Evolutionary conservation across 768 basidiomycete species (phyloP), one percentile per base, ranked within the genome.

Genomic region (Xerocomus spinulosus): DNA sequence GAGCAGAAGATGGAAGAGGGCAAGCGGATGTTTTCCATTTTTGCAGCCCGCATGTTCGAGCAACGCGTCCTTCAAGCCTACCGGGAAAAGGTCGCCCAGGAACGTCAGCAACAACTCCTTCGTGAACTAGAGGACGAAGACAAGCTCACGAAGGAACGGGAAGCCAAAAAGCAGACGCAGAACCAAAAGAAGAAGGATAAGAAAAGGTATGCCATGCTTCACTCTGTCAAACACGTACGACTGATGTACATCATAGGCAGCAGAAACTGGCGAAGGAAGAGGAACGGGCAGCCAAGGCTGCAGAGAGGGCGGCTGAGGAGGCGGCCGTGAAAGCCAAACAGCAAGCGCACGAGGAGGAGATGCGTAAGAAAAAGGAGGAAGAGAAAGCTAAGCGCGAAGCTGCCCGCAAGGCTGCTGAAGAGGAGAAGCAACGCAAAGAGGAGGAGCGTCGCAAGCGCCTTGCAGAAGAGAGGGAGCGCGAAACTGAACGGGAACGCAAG

Each of bases 121-220:
- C 83, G 90, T 25, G 96, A 98, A 64, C 80, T 99, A 13, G 95
- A 96, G 67, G 93, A 94, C 57, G 96, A 98, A 71, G 90, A 95
- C 61, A 89, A 90, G 68, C 69, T 80, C 25, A 77, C 82, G 41
- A 85, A 85, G 63, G 92, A 96, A 62, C 80, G 82, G 57, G 94
- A 96, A 72, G 87, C 83, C 46, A 95, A 96, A 79, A 83, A 82
- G 69, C 90, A 91, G 67, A 88, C 88, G 65, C 87, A 84, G 53
- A 90, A 92, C 71, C 93, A 96, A 79, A 94, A 94, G 79, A 98
- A 96, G 79, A 99, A 97, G 78, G 96, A 97, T 69, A 97, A 97
- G 75, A 93, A 92, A 79, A 84, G 75, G 93, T 95, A 45, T 74
- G 62, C 21, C 46, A 55, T 77, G 60, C 9, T 52, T 60, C 15